phyloP scores from a whole-genome alignment of 805 yeast species.

The Cyberlindnera euphorbiae region DNA sequence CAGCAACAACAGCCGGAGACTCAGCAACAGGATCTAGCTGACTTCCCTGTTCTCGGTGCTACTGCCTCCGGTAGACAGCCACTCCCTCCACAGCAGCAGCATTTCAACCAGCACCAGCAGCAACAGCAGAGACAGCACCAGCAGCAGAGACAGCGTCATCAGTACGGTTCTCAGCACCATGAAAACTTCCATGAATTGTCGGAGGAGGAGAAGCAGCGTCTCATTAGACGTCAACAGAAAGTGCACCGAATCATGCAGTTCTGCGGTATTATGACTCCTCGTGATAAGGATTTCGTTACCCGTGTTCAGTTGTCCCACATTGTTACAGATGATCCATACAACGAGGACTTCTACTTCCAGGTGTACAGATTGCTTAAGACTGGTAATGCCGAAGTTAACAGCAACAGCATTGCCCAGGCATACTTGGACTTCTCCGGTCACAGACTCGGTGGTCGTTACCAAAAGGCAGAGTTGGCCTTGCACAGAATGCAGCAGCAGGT shows the following conservation, averaged over 20 bases:
- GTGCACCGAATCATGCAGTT: conserved; percentile 71
- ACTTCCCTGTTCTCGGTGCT: conserved; percentile 52
- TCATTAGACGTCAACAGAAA: conserved; percentile 66
- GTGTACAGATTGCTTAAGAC: conserved; percentile 75
- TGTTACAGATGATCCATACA: conserved; percentile 94
- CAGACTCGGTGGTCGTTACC: conserved; percentile 78
- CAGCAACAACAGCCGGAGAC: conserved; percentile 9
- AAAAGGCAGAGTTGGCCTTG: conserved; percentile 83
- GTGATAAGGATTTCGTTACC: conserved; percentile 93
- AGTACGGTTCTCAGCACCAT: conserved; percentile 26
- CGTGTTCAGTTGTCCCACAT: conserved; percentile 92
- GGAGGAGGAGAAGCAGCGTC: conserved; percentile 68
- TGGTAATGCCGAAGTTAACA: conserved; percentile 43
- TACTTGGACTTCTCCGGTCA: conserved; percentile 90
- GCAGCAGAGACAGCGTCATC: conserved; percentile 24
- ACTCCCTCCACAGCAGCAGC: conserved; percentile 9
- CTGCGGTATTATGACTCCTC: conserved; percentile 94
- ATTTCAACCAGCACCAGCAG: conserved; percentile 4
- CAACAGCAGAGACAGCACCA: conserved; percentile 21
- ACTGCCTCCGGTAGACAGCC: conserved; percentile 27
- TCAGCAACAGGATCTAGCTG: conserved; percentile 22
- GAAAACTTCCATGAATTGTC: conserved; percentile 39
- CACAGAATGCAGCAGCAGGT: conserved; percentile 99
- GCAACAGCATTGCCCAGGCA: conserved; percentile 85
- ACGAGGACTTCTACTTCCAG: conserved; percentile 94